A percentile compares a stretch with the other conserved stretches of the same genome.
Conservation (phyloP, 2,329 filamentous ascomycete genomes). For the Pyrenophora seminiperda region DNA sequence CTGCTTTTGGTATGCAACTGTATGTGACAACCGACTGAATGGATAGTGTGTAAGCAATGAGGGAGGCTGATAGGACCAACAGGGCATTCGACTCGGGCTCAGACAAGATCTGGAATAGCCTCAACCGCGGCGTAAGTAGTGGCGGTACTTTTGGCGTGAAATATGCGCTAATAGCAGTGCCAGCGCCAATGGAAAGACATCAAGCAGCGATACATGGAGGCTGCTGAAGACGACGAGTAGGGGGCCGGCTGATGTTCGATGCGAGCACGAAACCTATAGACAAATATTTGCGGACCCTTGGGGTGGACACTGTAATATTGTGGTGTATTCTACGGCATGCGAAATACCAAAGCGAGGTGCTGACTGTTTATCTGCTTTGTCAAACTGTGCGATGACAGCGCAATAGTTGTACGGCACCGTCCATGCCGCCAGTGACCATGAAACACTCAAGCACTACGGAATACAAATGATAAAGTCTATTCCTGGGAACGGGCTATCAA, state of each 20-base stretch:
- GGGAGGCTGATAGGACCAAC: constrained; percentile 33
- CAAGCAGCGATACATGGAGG: constrained; percentile 81
- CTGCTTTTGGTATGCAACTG: constrained; percentile 93
- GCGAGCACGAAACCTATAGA: constrained; percentile 23
- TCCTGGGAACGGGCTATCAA: no score
- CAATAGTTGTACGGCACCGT: no score
- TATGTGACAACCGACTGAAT: constrained; percentile 57
- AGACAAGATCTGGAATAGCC: constrained; percentile 85
- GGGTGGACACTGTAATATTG: constrained; percentile 40
- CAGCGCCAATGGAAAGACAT: constrained; percentile 99
- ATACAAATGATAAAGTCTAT: no score
- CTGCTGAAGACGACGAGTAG: constrained; percentile 65
- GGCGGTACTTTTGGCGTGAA: background rate
- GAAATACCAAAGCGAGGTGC: constrained; percentile 28
- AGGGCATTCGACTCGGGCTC: constrained; percentile 83
- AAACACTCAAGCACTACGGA: no score
- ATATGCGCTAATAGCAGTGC: constrained; percentile 32
- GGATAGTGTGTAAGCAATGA: constrained; percentile 3
- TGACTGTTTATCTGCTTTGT: constrained; percentile 6
- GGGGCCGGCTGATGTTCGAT: constrained; percentile 12
- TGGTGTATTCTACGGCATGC: constrained; percentile 45
- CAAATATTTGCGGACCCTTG: constrained; percentile 21
- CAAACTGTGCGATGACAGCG: background rate
- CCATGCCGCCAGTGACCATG: no score
- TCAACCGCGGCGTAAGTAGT: constrained; percentile 79